phyloP scores from a whole-genome alignment of 116 monocot genomes.

The Posidonia oceanica region DNA sequence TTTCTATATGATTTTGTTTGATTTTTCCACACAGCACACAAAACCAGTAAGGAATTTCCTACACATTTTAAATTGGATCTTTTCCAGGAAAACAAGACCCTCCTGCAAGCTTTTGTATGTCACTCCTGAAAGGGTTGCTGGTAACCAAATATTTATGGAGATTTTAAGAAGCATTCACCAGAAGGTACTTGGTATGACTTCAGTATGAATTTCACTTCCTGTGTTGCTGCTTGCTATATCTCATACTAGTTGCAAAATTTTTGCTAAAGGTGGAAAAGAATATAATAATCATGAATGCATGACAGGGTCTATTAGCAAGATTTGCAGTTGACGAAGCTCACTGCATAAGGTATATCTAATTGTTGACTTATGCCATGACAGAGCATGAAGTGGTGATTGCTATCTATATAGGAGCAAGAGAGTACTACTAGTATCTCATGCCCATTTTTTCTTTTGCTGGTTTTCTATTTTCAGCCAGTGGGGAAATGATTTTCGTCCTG shows the following conservation, averaged over 20 bases:
- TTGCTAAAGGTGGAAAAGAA: neutral
- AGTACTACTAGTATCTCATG: neutral
- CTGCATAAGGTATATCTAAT: slow-evolving; percentile 69
- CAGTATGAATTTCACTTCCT: neutral
- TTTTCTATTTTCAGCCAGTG: slow-evolving; percentile 58
- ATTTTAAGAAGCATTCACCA: slow-evolving; percentile 51
- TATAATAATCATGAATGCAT: slow-evolving; percentile 9
- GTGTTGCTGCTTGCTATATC: neutral
- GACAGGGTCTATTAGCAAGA: slow-evolving; percentile 73
- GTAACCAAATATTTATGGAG: slow-evolving; percentile 51
- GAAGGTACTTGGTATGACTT: slow-evolving; percentile 43
- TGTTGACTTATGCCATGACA: neutral
- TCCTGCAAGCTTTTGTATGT: slow-evolving; percentile 93
- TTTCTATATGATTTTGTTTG: too few species aligned
- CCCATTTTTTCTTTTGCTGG: neutral
- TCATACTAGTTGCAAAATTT: neutral
- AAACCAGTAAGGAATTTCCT: too few species aligned
- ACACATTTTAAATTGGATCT: neutral
- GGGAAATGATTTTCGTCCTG: slow-evolving; percentile 98
- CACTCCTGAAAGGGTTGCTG: slow-evolving; percentile 88
- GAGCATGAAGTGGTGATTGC: neutral
- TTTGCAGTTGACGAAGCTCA: slow-evolving; percentile 98
- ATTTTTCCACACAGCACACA: too few species aligned
- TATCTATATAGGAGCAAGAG: neutral
- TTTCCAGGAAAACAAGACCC: slow-evolving; percentile 57